Conservation (phyloP, 306 rosid species). For the Acacia melanoxylon region DNA sequence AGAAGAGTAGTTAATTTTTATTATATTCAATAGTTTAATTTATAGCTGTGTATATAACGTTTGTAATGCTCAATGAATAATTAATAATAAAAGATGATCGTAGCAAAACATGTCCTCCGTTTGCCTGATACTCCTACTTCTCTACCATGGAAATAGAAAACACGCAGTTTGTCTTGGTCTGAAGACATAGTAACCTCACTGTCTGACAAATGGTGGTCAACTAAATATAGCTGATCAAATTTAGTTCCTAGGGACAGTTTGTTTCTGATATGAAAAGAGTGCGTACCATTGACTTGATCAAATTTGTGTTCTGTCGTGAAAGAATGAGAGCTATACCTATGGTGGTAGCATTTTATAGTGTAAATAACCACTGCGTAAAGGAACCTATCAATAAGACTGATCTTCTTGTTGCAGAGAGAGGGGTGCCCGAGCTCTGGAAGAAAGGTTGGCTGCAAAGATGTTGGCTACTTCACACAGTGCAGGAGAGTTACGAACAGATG, state of each 20-base stretch:
- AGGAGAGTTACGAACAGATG: slow-evolving; percentile 55
- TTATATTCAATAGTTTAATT: not conserved
- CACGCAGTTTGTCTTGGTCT: slow-evolving; percentile 7
- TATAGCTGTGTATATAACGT: not conserved
- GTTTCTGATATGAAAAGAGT: not conserved
- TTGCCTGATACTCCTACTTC: not conserved
- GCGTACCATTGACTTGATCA: not conserved
- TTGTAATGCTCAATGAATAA: not conserved
- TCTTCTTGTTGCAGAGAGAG: slow-evolving; percentile 65
- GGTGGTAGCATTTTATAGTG: slow-evolving; percentile 2
- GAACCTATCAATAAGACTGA: slow-evolving; percentile 21
- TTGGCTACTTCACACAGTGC: slow-evolving; percentile 53
- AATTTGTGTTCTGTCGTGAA: not conserved
- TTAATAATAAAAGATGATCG: not conserved
- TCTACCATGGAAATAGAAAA: not conserved
- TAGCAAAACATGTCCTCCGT: not conserved
- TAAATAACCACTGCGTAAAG: slow-evolving; percentile 7
- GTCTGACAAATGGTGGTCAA: not conserved
- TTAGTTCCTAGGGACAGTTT: not conserved
- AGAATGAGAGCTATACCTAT: not conserved
- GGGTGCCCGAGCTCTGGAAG: slow-evolving; percentile 96
- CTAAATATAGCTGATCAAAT: not conserved
- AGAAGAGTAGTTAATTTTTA: not conserved
- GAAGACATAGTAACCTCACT: not conserved
- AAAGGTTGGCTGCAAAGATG: slow-evolving; percentile 84